Conservation (phyloP, 257 asterid genomes). For the Capsicum pubescens region DNA sequence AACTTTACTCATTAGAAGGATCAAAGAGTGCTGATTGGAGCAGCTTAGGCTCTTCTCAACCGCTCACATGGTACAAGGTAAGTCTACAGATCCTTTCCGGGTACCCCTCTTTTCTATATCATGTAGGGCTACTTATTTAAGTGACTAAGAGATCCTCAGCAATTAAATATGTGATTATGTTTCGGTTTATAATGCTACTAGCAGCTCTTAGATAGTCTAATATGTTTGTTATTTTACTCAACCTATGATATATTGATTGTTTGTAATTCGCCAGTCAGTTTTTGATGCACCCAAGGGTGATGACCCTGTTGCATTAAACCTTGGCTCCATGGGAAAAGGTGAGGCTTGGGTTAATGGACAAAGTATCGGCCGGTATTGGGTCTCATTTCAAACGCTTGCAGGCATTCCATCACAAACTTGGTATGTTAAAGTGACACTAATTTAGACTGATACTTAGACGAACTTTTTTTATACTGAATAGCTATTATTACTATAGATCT, state of each 20-base stretch:
- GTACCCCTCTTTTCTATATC: background rate
- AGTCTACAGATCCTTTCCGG: constrained; percentile 3
- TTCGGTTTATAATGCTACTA: constrained; percentile 14
- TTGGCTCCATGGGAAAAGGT: constrained; percentile 92
- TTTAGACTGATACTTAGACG: background rate
- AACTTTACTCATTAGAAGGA: constrained; percentile 56
- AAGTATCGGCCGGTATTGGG: constrained; percentile 89
- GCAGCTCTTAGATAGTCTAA: background rate
- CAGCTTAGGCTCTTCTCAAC: constrained; percentile 46
- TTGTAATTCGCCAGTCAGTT: constrained; percentile 44
- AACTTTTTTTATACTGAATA: background rate
- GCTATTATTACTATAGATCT: constrained; percentile 12
- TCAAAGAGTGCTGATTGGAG: constrained; percentile 55
- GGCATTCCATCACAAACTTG: constrained; percentile 84
- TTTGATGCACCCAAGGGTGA: constrained; percentile 72
- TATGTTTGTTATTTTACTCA: background rate
- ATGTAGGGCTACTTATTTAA: constrained; percentile 14
- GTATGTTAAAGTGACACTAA: constrained; percentile 40
- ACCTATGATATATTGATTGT: background rate
- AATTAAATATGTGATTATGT: background rate
- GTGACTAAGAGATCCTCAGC: constrained; percentile 2
- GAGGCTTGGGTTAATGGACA: constrained; percentile 80
- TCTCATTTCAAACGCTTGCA: constrained; percentile 55
- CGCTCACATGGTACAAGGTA: constrained; percentile 94
- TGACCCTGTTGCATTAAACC: constrained; percentile 78